A percentile compares a stretch with the other conserved stretches of the same genome.
These are phyloP conservation scores for Stellera chamaejasme DNA, from an alignment of 345 rosid genomes.

Conservation along the genomic window DNA sequence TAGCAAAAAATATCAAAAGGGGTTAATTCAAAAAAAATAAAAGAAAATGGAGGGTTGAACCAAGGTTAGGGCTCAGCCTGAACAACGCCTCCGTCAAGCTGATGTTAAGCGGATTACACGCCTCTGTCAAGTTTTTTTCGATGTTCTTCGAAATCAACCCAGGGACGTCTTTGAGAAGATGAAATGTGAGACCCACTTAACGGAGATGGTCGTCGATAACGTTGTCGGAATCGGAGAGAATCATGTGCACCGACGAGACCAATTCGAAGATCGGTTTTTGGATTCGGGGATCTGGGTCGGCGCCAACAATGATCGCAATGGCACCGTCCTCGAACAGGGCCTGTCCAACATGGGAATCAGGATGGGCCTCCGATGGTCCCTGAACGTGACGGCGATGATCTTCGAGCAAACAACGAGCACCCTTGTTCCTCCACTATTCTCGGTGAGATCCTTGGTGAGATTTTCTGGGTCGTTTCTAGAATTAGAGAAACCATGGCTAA, in stretches of 20 bases:
- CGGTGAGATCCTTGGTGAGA: constrained; percentile 19
- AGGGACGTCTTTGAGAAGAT: constrained; percentile 10
- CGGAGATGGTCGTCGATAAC: constrained; percentile 29
- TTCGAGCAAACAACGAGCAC: constrained; percentile 37
- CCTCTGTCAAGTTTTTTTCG: no score
- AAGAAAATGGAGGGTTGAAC: no score
- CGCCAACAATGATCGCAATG: constrained; percentile 35
- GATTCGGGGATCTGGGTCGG: constrained; percentile 19
- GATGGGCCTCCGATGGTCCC: constrained; percentile 29
- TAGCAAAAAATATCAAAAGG: no score
- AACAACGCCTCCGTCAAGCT: not conserved
- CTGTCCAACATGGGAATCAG: constrained; percentile 34
- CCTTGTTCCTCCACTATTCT: constrained; percentile 39
- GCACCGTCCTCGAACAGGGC: constrained; percentile 17
- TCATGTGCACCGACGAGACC: constrained; percentile 25
- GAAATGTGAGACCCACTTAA: constrained; percentile 12
- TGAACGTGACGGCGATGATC: constrained; percentile 26
- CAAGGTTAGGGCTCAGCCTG: not conserved
- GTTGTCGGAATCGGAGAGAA: constrained; percentile 33
- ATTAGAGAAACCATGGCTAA: no score
- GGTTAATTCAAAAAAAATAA: no score
- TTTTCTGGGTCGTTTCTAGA: no score
- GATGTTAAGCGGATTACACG: not conserved
- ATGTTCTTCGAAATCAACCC: no score
- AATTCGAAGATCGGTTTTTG: constrained; percentile 36